phyloP scores from a whole-genome alignment of 139 green algal genomes.

The Micractinium sp. region DNA sequence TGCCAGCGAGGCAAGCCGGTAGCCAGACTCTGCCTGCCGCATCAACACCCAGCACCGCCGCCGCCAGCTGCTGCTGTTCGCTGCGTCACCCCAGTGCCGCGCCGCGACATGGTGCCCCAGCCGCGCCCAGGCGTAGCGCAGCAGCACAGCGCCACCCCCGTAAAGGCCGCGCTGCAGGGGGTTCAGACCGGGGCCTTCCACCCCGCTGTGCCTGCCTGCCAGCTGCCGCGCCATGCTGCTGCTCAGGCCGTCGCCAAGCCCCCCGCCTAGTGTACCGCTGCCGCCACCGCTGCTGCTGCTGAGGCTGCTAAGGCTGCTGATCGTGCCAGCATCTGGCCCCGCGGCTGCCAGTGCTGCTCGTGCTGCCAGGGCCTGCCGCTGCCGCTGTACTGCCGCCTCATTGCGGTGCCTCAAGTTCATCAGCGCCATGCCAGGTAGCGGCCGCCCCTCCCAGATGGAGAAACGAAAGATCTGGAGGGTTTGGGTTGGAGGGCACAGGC shows the following conservation, averaged over 20 bases:
- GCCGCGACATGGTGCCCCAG: conserved; percentile 35
- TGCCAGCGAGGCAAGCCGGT: conserved; percentile 50
- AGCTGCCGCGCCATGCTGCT: background rate
- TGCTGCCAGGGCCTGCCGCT: background rate
- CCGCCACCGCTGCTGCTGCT: background rate
- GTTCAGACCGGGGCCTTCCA: conserved; percentile 74
- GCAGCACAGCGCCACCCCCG: conserved; percentile 57
- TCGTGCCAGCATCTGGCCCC: background rate
- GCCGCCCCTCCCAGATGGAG: conserved; percentile 66
- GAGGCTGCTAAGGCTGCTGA: background rate
- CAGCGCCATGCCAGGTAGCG: conserved; percentile 82
- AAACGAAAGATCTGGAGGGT: conserved; percentile 70
- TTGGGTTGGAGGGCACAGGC: background rate
- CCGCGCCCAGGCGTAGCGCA: conserved; percentile 74
- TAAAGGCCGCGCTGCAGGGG: conserved; percentile 57
- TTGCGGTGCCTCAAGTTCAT: conserved; percentile 91
- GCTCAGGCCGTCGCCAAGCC: background rate
- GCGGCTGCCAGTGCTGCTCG: conserved; percentile 7
- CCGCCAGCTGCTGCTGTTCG: conserved; percentile 13
- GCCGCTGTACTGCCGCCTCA: conserved; percentile 53
- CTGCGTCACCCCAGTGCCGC: conserved; percentile 44
- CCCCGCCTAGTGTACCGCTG: background rate
- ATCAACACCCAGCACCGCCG: conserved; percentile 38
- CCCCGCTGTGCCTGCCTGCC: conserved; percentile 53
- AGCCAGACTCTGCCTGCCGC: conserved; percentile 46